These are phyloP conservation scores for Pisolithus thermaeus DNA, from an alignment of 1,284 basidiomycete genomes.

Conservation along the genomic window DNA sequence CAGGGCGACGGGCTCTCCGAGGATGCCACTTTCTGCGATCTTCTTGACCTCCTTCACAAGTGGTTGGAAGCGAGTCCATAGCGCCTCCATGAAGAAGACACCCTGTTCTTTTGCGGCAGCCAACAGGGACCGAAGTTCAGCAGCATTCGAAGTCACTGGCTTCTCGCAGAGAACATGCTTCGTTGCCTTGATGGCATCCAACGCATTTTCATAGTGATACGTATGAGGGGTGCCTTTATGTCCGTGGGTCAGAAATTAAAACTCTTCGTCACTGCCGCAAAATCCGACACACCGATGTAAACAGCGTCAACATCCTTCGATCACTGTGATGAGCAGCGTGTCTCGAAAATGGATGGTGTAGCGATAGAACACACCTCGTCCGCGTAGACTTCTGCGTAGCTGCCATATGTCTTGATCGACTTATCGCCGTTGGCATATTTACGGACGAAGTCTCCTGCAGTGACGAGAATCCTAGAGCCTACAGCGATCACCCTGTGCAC, in stretches of 20 bases:
- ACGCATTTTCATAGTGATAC: conserved; percentile 74
- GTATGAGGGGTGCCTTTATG: conserved; percentile 78
- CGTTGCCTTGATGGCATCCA: conserved; percentile 70
- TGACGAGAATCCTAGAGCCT: conserved; percentile 68
- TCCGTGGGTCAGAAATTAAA: conserved; percentile 4
- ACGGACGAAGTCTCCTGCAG: conserved; percentile 69
- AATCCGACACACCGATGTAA: conserved; percentile 59
- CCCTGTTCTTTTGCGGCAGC: conserved; percentile 69
- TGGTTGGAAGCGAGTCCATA: conserved; percentile 80
- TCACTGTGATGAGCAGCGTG: conserved; percentile 6
- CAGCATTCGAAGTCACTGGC: conserved; percentile 60
- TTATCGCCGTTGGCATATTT: conserved; percentile 43
- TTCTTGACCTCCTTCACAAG: conserved; percentile 60
- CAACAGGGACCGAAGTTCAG: conserved; percentile 64
- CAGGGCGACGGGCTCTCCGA: conserved; percentile 60
- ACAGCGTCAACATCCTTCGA: conserved; percentile 69
- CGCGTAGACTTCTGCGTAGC: conserved; percentile 72
- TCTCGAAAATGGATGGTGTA: neutral
- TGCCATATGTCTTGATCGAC: conserved; percentile 65
- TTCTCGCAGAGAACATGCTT: conserved; percentile 91
- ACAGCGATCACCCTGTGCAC: conserved; percentile 74
- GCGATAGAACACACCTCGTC: conserved; percentile 46
- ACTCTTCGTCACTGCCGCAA: conserved; percentile 1
- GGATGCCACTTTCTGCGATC: conserved; percentile 52
- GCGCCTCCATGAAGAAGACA: conserved; percentile 86